Evolutionary conservation across 2,329 filamentous ascomycete species (phyloP).

Genomic region (Talaromyces albobiverticillius): DNA sequence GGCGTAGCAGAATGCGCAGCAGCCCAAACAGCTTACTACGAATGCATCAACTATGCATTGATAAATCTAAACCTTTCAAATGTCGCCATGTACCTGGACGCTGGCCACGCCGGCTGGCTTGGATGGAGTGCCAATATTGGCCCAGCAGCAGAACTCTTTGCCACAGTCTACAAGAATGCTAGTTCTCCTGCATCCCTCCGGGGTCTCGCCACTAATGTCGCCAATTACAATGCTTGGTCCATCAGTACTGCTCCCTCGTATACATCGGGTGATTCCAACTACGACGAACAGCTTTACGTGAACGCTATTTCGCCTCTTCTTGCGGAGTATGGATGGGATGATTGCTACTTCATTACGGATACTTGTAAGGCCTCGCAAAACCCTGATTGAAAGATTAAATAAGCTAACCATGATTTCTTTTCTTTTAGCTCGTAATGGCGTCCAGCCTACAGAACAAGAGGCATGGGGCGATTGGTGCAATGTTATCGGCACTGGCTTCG

Average conservation of each 20-base stretch:
- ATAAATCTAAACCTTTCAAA: constrained; percentile 58
- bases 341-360: constrained; percentile 56
- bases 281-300: constrained; percentile 54
- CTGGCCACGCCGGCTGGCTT: constrained; percentile 62
- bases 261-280: constrained; percentile 47
- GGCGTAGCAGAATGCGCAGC: constrained; percentile 54
- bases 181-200: constrained; percentile 47
- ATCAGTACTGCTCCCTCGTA: constrained; percentile 45
- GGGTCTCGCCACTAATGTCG: constrained; percentile 56
- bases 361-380: no score
- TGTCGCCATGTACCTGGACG: constrained; percentile 63
- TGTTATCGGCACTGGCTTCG: constrained; percentile 61
- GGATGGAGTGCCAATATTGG: constrained; percentile 60
- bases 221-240: constrained; percentile 58
- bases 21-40: constrained; percentile 54
- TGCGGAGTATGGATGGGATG: constrained; percentile 41
- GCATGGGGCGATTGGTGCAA: constrained; percentile 69
- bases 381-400: not conserved
- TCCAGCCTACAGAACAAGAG: constrained; percentile 56
- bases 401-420: not conserved
- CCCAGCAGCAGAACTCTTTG: constrained; percentile 50
- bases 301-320: constrained; percentile 52
- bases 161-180: constrained; percentile 46
- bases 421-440: constrained; percentile 55
- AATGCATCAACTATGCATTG: constrained; percentile 56